Evolutionary conservation across 225 moss, liverwort and hornwort species (phyloP).

Genomic region (Antitrichia curtipendula): DNA sequence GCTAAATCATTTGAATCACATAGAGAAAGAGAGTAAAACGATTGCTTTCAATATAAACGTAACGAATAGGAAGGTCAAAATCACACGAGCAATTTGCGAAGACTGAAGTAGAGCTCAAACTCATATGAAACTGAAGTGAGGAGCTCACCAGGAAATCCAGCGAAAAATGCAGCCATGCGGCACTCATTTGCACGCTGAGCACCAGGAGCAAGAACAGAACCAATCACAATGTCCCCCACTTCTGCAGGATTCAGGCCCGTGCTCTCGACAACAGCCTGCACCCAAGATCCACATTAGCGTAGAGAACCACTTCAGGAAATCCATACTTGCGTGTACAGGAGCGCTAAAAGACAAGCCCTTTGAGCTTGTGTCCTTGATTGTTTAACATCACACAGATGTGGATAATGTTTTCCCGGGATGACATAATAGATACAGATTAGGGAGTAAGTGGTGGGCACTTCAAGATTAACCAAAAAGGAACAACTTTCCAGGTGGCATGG

Average conservation of each 20-base stretch:
- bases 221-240: constrained; percentile 84
- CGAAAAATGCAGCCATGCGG: constrained; percentile 81
- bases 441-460: not conserved
- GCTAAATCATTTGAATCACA: not conserved
- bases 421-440: not conserved
- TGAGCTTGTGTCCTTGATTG: not conserved
- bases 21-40: not conserved
- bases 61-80: not conserved
- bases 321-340: not conserved
- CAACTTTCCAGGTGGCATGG: not conserved
- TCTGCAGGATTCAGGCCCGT: constrained; percentile 65
- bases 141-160: constrained; percentile 60
- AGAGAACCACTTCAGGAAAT: not conserved
- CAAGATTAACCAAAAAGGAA: not conserved
- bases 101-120: not conserved
- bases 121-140: not conserved
- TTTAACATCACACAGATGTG: not conserved
- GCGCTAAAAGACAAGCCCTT: not conserved
- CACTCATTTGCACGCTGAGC: constrained; percentile 81
- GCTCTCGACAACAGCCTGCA: constrained; percentile 63
- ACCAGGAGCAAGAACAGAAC: constrained; percentile 70
- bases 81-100: not conserved
- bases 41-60: not conserved
- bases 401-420: not conserved
- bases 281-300: constrained; percentile 1